Evolutionary conservation across 257 asterid genomes (phyloP).

Genomic region (Nicotiana obtusifolia): DNA sequence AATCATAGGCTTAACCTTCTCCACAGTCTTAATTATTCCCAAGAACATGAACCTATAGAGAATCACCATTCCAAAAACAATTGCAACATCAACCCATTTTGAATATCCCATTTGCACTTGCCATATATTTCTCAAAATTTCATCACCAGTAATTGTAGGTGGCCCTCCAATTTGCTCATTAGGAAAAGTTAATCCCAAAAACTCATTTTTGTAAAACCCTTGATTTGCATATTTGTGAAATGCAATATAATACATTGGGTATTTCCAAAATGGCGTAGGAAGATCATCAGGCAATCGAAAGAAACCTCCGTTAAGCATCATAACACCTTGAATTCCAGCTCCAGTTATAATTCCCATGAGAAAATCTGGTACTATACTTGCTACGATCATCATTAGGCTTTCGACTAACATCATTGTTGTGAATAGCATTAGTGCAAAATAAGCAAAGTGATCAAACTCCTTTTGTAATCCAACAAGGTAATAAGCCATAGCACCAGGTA

Average conservation of each 20-base stretch:
- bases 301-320: slow-evolving; percentile 52
- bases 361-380: slow-evolving; percentile 43
- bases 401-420: slow-evolving; percentile 51
- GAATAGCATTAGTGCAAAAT: slow-evolving; percentile 33
- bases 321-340: slow-evolving; percentile 50
- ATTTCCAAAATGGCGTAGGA: slow-evolving; percentile 49
- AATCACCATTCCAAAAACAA: slow-evolving; percentile 44
- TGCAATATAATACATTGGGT: slow-evolving; percentile 45
- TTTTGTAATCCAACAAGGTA: slow-evolving; percentile 51
- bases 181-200: slow-evolving; percentile 32
- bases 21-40: slow-evolving; percentile 27
- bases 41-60: slow-evolving; percentile 35
- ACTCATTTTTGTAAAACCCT: slow-evolving; percentile 57
- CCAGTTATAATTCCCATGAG: slow-evolving; percentile 58
- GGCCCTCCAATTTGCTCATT: slow-evolving; percentile 25
- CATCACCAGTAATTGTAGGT: slow-evolving; percentile 27
- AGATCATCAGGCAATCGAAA: slow-evolving; percentile 47
- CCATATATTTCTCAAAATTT: slow-evolving; percentile 38
- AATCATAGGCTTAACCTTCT: slow-evolving; percentile 28
- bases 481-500: slow-evolving; percentile 48
- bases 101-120: slow-evolving; percentile 51
- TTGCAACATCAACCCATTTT: slow-evolving; percentile 48
- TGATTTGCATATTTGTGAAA: slow-evolving; percentile 49
- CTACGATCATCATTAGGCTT: slow-evolving; percentile 57
- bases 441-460: slow-evolving; percentile 35